Evolutionary conservation across 225 moss, liverwort and hornwort genomes (phyloP), one percentile per base, ranked within the genome.

Genomic region (Straminergon stramineum): DNA sequence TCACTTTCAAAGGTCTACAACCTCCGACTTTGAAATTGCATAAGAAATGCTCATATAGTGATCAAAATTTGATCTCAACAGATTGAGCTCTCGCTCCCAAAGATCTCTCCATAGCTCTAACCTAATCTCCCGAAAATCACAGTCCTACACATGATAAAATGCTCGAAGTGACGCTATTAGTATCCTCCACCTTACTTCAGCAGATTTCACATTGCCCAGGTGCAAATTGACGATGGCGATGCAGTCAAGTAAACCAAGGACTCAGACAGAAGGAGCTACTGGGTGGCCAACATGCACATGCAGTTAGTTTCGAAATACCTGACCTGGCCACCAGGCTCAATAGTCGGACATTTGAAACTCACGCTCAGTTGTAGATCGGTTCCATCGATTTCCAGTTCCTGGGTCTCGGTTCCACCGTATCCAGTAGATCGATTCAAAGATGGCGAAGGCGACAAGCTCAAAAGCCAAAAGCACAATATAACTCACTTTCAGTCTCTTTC

Each of bases 391-490:
- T 35, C 88, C 91, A 61, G 93, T 85, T 30, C 90, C 88, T 63
- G 86, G 91, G 32, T 93, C 65, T 74, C 91, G 89, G 73, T 87
- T 75, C 86, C 91, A 94, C 75, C 90, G 91, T 30, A 94, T 41
- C 96, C 97, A 95, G 53, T 88, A 88, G n/a, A 95, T 84, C 73
- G 88, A 75, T 89, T 98, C 98, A 81, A 96, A 82, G 27, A 93
- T 52, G 23, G 88, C 88, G 19, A 97, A 86, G 73, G 91, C 87
- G 27, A 93, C 65, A 66, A 98, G 52, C 91, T 98, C 98, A 43
- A 95, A 51, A 39, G 78, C 93, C 24, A 98, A 86, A 27, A 94
- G 89, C 43, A 95, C 88, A 39, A 92, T 87, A 41, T 96, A 97
- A 48, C 93, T 93, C 85, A 89, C 89, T 83, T 90, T 93, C 85